These are phyloP conservation scores for Hypoxylon fragiforme DNA, from an alignment of 495 filamentous ascomycete species.

Conservation along the genomic window DNA sequence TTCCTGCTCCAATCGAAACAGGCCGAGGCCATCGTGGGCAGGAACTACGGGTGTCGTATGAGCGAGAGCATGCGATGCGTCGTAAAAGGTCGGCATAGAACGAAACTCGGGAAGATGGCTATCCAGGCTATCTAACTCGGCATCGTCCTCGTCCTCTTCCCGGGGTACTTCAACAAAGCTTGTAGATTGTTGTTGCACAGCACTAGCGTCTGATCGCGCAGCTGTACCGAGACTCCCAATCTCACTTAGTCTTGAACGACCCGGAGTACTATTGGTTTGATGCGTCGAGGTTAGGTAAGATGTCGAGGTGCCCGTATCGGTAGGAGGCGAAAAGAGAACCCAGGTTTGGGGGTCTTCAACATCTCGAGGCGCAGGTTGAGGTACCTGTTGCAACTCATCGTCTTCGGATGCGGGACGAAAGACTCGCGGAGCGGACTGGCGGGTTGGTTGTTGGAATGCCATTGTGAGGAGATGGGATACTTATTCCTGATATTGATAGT, in stretches of 20 bases:
- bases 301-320: slow-evolving; percentile 62
- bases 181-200: slow-evolving; percentile 44
- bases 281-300: slow-evolving; percentile 74
- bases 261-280: slow-evolving; percentile 70
- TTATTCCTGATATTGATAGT: too few relatives aligned
- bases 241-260: slow-evolving; percentile 77
- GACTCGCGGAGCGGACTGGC: slow-evolving; percentile 61
- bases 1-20: slow-evolving; percentile 60
- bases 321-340: slow-evolving; percentile 88
- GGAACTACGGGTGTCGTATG: slow-evolving; percentile 68
- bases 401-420: slow-evolving; percentile 56
- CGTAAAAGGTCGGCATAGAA: slow-evolving; percentile 60
- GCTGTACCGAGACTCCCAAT: slow-evolving; percentile 79
- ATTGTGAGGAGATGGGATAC: slow-evolving; percentile 55
- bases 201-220: slow-evolving; percentile 52
- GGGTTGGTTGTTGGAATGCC: slow-evolving; percentile 82
- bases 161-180: slow-evolving; percentile 50
- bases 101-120: slow-evolving; percentile 86
- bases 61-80: slow-evolving; percentile 40
- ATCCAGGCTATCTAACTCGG: slow-evolving; percentile 87
- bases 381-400: slow-evolving; percentile 46
- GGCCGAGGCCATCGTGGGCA: slow-evolving; percentile 87
- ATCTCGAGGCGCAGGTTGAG: slow-evolving; percentile 42
- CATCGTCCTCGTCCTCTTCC: slow-evolving; percentile 66
- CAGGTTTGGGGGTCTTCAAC: slow-evolving; percentile 84